Percentiles rank a stretch among this genome's conserved stretches.
Conservation (phyloP, 768 basidiomycete genomes). For the Termitomyces sp. region DNA sequence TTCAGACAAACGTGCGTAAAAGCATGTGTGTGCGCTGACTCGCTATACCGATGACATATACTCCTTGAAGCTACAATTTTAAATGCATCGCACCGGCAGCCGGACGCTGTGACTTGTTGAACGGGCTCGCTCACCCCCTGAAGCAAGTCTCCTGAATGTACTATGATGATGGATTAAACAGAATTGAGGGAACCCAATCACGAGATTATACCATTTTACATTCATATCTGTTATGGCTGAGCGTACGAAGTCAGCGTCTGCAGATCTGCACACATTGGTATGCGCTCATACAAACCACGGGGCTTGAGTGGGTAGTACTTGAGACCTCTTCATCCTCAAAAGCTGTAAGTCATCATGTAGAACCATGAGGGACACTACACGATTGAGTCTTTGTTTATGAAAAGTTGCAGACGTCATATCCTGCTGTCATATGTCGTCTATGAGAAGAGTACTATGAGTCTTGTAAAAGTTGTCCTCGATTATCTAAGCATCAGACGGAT, state of each 20-base stretch:
- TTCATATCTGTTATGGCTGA: background rate
- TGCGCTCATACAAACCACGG: background rate
- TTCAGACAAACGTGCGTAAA: conserved; percentile 3
- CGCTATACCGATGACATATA: background rate
- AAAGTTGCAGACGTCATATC: background rate
- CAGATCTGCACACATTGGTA: background rate
- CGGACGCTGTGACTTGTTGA: background rate
- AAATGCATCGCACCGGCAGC: background rate
- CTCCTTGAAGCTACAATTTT: background rate
- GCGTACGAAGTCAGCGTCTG: background rate
- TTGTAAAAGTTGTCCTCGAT: background rate
- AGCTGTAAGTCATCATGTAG: background rate
- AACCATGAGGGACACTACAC: background rate
- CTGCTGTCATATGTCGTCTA: background rate
- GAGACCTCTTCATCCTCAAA: background rate
- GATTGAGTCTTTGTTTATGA: background rate
- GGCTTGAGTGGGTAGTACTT: background rate
- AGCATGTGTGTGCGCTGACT: conserved; percentile 2
- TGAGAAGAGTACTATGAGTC: too few relatives aligned
- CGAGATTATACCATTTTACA: background rate
- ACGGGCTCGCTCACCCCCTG: background rate
- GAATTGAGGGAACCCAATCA: background rate
- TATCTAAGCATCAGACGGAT: background rate
- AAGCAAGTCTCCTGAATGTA: background rate
- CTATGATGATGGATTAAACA: background rate